Evolutionary conservation across 1,139 yeast genomes (phyloP).

Genomic region (Saccharomyces hybrid): DNA sequence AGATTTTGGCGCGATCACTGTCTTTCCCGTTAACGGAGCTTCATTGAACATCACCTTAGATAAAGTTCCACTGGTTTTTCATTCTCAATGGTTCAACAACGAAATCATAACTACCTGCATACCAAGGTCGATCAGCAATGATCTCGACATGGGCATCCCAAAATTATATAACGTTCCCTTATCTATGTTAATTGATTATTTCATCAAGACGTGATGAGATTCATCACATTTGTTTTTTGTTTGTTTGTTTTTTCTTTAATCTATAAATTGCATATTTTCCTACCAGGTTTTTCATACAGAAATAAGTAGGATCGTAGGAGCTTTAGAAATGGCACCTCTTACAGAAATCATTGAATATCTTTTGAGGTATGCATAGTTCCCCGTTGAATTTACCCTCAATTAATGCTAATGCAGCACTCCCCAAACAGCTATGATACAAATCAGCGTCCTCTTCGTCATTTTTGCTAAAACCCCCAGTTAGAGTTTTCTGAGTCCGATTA

Average conservation of each 20-base stretch:
- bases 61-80: constrained; percentile 10
- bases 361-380: constrained; percentile 23
- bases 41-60: constrained; percentile 8
- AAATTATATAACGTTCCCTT: neutral
- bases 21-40: neutral
- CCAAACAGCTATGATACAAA: constrained; percentile 60
- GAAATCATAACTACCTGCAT: constrained; percentile 13
- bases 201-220: neutral
- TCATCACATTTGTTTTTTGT: neutral
- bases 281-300: too few species aligned
- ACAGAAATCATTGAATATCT: neutral
- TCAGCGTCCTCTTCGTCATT: constrained; percentile 59
- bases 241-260: neutral
- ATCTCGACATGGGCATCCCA: neutral
- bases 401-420: constrained; percentile 49
- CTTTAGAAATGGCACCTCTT: neutral
- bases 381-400: constrained; percentile 32
- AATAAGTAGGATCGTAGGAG: too few species aligned
- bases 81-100: constrained; percentile 19
- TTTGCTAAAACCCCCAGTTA: constrained; percentile 82
- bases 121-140: neutral
- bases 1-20: constrained; percentile 18
- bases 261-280: neutral
- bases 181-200: neutral
- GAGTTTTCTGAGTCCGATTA: constrained; percentile 49